Conservation (phyloP, 176 grass and related monocot species). For the Eragrostis nindensis region DNA sequence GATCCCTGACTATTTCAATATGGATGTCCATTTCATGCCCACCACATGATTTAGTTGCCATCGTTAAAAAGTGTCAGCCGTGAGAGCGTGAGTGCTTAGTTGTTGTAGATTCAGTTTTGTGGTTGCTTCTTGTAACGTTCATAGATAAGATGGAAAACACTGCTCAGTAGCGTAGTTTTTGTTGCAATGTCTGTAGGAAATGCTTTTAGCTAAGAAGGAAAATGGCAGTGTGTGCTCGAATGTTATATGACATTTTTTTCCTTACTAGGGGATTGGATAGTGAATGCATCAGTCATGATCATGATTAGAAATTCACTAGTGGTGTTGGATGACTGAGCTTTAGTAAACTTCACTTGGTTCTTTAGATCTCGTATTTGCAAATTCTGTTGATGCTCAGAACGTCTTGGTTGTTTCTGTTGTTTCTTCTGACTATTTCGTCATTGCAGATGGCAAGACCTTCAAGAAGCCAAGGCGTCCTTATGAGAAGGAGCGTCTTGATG, state of each 20-base stretch:
- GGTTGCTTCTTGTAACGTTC: neutral
- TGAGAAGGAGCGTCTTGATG: slow-evolving; percentile 74
- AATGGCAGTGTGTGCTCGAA: neutral
- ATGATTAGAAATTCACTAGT: slow-evolving; percentile 27
- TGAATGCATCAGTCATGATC: neutral
- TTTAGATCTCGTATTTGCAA: neutral
- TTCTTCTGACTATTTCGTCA: neutral
- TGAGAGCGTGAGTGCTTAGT: slow-evolving; percentile 38
- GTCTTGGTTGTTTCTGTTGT: neutral
- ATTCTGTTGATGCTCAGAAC: neutral
- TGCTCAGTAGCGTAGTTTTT: too few species aligned
- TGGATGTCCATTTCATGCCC: neutral
- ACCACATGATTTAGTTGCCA: neutral
- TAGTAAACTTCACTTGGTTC: neutral
- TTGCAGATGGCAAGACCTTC: slow-evolving; percentile 70
- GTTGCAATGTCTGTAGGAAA: neutral
- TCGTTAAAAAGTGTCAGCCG: neutral
- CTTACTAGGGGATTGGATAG: neutral
- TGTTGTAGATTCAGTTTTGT: neutral
- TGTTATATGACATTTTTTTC: neutral
- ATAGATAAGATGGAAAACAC: neutral
- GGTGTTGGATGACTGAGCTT: neutral
- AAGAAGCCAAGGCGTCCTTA: slow-evolving; percentile 73
- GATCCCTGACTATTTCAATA: neutral
- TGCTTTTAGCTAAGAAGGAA: neutral